These are phyloP conservation scores for Monosiga brevicollis DNA, from an alignment of 78 protist genomes.

Conservation along the genomic window DNA sequence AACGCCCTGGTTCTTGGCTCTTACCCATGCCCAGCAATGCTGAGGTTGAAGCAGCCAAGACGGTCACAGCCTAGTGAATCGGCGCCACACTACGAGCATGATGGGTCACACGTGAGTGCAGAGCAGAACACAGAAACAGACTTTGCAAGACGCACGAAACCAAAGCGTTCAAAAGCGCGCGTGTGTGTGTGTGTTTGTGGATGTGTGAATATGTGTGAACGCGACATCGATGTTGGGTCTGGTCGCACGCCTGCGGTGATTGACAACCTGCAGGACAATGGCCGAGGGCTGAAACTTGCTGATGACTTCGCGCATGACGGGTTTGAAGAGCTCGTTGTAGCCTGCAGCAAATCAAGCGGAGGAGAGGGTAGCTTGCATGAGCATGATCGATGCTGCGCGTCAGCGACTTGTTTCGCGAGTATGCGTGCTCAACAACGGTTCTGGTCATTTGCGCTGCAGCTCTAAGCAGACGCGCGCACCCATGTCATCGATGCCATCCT, in stretches of 20 bases:
- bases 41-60: slow-evolving; percentile 93
- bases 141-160: too few species aligned
- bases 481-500: slow-evolving; percentile 94
- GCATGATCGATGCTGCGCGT: too few species aligned
- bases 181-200: not conserved
- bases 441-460: too few species aligned
- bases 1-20: slow-evolving; percentile 8
- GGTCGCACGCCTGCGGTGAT: not conserved
- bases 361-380: too few species aligned
- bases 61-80: slow-evolving; percentile 96
- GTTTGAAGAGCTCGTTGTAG: slow-evolving; percentile 78
- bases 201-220: not conserved
- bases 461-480: not conserved
- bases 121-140: too few species aligned
- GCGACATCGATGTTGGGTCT: not conserved
- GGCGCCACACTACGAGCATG: slow-evolving; percentile 93
- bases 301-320: slow-evolving; percentile 48
- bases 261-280: slow-evolving; percentile 66
- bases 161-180: not conserved
- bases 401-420: too few species aligned
- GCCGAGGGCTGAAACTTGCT: slow-evolving; percentile 66
- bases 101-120: too few species aligned
- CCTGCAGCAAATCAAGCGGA: too few species aligned
- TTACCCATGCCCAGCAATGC: slow-evolving; percentile 70
- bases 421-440: too few species aligned